Evolutionary conservation across 2,329 filamentous ascomycete genomes (phyloP).

Genomic region (Blumeriella jaapii): DNA sequence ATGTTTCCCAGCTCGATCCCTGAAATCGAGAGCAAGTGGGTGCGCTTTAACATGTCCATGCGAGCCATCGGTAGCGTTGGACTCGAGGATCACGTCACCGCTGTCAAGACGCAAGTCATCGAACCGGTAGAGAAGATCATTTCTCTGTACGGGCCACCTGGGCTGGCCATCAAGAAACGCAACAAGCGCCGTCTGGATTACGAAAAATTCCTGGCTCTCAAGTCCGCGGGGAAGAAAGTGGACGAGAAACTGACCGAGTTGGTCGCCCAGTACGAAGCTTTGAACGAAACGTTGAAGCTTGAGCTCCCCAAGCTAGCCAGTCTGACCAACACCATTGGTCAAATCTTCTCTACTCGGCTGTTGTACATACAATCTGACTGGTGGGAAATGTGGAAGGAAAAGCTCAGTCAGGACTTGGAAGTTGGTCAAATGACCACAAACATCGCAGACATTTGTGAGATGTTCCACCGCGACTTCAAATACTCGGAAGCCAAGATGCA

Average conservation of each 20-base stretch:
- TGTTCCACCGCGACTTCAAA: conserved; percentile 70
- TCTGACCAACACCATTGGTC: conserved; percentile 73
- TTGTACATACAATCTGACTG: conserved; percentile 74
- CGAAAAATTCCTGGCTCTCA: conserved; percentile 66
- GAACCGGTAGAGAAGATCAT: conserved; percentile 72
- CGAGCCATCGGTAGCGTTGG: conserved; percentile 75
- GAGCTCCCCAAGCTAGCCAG: conserved; percentile 77
- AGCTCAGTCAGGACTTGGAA: conserved; percentile 64
- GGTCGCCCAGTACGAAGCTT: conserved; percentile 69
- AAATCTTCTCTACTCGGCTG: conserved; percentile 72
- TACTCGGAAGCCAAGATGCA: conserved; percentile 62
- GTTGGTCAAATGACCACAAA: conserved; percentile 53
- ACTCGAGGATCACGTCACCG: conserved; percentile 65
- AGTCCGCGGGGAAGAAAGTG: conserved; percentile 70
- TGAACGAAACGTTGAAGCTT: conserved; percentile 88
- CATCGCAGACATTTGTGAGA: conserved; percentile 59
- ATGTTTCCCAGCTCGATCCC: conserved; percentile 66
- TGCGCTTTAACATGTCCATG: conserved; percentile 77
- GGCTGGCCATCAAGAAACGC: conserved; percentile 85
- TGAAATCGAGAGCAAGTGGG: conserved; percentile 90
- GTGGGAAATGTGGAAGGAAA: conserved; percentile 75
- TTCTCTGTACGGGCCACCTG: conserved; percentile 70
- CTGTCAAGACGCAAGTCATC: conserved; percentile 69
- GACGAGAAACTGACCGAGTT: conserved; percentile 77
- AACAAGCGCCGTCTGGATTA: conserved; percentile 88